These are phyloP conservation scores for Talaromyces amestolkiae DNA, from an alignment of 2,329 filamentous ascomycete species.

Conservation along the genomic window DNA sequence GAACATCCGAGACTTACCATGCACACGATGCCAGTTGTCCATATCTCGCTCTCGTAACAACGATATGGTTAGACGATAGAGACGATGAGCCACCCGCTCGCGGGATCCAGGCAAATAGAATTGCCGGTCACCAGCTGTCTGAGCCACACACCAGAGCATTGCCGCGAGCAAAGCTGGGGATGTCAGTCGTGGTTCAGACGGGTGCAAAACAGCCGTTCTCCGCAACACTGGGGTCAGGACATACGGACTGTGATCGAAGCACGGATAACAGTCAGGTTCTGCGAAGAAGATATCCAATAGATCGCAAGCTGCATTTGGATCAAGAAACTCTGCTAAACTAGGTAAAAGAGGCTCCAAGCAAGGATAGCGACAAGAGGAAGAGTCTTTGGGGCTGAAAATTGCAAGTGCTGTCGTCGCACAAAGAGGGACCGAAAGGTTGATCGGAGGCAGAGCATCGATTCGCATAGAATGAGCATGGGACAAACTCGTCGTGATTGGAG, in stretches of 20 bases:
- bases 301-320: background rate
- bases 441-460: background rate
- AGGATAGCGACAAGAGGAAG: background rate
- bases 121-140: conserved; percentile 48
- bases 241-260: background rate
- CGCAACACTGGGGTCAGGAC: background rate
- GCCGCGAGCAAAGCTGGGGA: conserved; percentile 48
- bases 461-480: background rate
- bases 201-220: background rate
- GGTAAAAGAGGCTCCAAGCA: background rate
- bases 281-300: background rate
- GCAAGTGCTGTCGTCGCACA: background rate
- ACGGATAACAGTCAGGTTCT: background rate
- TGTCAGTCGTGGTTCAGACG: conserved; percentile 24
- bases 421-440: background rate
- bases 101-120: conserved; percentile 45
- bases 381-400: background rate
- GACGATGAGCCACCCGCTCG: conserved; percentile 30
- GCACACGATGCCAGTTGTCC: background rate
- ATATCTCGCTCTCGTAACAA: background rate
- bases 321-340: background rate
- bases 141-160: conserved; percentile 50
- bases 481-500: background rate
- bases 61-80: background rate
- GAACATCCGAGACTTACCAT: background rate